A percentile compares a stretch with the other conserved stretches of the same genome.
These are phyloP conservation scores for Coemansia sp. DNA, from an alignment of 192 early-diverging fungal species.

Conservation along the genomic window DNA sequence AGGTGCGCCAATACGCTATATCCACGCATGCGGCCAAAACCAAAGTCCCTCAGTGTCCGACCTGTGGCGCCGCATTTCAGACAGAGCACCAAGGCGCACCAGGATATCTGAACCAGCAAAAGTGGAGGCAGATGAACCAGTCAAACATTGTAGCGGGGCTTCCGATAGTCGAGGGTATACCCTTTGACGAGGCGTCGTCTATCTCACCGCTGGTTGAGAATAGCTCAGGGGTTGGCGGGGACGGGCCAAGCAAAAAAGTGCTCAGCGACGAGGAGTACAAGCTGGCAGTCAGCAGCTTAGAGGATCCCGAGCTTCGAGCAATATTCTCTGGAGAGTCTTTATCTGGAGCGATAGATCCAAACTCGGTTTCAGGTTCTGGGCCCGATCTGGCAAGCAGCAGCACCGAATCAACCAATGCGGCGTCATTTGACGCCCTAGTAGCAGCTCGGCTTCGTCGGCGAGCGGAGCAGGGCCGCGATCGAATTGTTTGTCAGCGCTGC, in stretches of 20 bases:
- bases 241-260: constrained; percentile 9
- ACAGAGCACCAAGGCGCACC: constrained; percentile 38
- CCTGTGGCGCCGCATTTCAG: constrained; percentile 72
- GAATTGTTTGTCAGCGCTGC: constrained; percentile 68
- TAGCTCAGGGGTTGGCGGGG: not conserved
- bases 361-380: constrained; percentile 11
- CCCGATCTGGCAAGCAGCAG: not conserved
- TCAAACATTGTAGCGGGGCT: constrained; percentile 40
- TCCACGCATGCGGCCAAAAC: constrained; percentile 28
- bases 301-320: constrained; percentile 39
- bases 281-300: constrained; percentile 36
- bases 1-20: constrained; percentile 17
- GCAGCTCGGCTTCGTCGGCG: constrained; percentile 35
- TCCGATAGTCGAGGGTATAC: not conserved
- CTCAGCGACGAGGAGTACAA: constrained; percentile 55
- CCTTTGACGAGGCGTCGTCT: not conserved
- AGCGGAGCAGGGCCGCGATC: constrained; percentile 46
- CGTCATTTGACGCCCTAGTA: constrained; percentile 18
- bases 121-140: constrained; percentile 50
- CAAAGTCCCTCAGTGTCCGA: constrained; percentile 59
- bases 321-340: constrained; percentile 34
- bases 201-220: constrained; percentile 15
- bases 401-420: not conserved
- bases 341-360: constrained; percentile 26
- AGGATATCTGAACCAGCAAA: constrained; percentile 58